Evolutionary conservation across 176 grass and related monocot genomes (phyloP).

Genomic region (Pontederia crassipes): DNA sequence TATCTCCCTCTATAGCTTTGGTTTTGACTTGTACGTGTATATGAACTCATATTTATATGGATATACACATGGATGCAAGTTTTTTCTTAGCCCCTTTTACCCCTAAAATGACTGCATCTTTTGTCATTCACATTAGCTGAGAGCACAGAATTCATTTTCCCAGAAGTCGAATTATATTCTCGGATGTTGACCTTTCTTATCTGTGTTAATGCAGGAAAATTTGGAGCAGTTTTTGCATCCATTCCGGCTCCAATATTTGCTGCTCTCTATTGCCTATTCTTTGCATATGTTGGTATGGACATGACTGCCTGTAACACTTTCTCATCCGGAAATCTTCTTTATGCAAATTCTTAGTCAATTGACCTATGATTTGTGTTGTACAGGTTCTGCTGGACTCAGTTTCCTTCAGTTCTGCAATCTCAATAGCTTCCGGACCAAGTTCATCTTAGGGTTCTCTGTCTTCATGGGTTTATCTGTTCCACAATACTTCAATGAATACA

Average conservation of each 20-base stretch:
- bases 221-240: conserved; percentile 82
- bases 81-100: too few relatives aligned
- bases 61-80: too few relatives aligned
- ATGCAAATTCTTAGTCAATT: not conserved
- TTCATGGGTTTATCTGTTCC: conserved; percentile 92
- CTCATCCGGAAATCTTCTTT: not conserved
- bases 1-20: too few relatives aligned
- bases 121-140: too few relatives aligned
- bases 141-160: too few relatives aligned
- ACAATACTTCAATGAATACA: conserved; percentile 94
- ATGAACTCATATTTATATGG: too few relatives aligned
- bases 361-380: not conserved
- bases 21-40: too few relatives aligned
- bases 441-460: conserved; percentile 79
- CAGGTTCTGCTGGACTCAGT: conserved; percentile 65
- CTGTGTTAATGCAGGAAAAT: conserved; percentile 47
- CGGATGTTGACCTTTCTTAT: conserved; percentile 1
- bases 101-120: too few relatives aligned
- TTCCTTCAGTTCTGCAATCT: conserved; percentile 89
- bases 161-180: conserved; percentile 4
- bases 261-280: conserved; percentile 78
- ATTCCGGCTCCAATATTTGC: conserved; percentile 87
- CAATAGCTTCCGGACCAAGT: conserved; percentile 87
- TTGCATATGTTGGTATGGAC: conserved; percentile 77
- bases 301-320: not conserved